phyloP scores from a whole-genome alignment of 2,329 filamentous ascomycete species.

The Geosmithia morbida region DNA sequence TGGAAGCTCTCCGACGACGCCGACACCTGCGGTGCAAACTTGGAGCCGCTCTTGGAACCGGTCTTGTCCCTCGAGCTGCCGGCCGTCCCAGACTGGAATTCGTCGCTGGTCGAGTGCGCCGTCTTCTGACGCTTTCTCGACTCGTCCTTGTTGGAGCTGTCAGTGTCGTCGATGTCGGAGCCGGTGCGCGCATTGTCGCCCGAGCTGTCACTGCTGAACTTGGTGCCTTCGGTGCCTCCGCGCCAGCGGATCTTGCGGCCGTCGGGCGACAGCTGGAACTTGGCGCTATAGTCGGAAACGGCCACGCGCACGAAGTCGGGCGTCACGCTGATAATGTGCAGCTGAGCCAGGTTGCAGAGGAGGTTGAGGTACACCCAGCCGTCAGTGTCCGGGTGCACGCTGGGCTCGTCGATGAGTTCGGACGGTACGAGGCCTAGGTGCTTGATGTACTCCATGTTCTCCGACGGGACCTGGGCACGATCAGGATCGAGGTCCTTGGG shows the following conservation, averaged over 20 bases:
- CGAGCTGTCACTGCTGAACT: slow-evolving; percentile 49
- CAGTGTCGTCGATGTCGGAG: slow-evolving; percentile 33
- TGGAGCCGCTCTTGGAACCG: slow-evolving; percentile 19
- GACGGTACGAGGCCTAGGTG: slow-evolving; percentile 56
- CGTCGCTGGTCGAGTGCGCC: slow-evolving; percentile 17
- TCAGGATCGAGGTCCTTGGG: slow-evolving; percentile 66
- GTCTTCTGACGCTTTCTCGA: slow-evolving; percentile 31
- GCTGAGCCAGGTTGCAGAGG: slow-evolving; percentile 65
- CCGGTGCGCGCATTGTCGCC: slow-evolving; percentile 28
- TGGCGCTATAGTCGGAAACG: slow-evolving; percentile 53
- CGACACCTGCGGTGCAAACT: slow-evolving; percentile 21
- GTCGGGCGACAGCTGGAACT: slow-evolving; percentile 64
- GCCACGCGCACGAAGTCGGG: slow-evolving; percentile 63
- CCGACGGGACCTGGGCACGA: slow-evolving; percentile 57
- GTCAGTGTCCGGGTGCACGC: slow-evolving; percentile 44
- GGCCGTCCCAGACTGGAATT: slow-evolving; percentile 10
- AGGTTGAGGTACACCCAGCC: slow-evolving; percentile 78
- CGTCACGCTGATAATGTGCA: slow-evolving; percentile 76
- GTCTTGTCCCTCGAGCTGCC: slow-evolving; percentile 12
- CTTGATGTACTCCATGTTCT: slow-evolving; percentile 69
- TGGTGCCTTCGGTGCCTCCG: slow-evolving; percentile 51
- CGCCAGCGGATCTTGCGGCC: slow-evolving; percentile 71
- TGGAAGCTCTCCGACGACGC: slow-evolving; percentile 37
- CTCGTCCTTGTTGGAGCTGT: slow-evolving; percentile 24
- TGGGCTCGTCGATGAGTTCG: slow-evolving; percentile 23